Percentiles rank a stretch among this genome's conserved stretches.
These are phyloP conservation scores for Stylosanthes scabra DNA, from an alignment of 331 rosid genomes.

Conservation along the genomic window DNA sequence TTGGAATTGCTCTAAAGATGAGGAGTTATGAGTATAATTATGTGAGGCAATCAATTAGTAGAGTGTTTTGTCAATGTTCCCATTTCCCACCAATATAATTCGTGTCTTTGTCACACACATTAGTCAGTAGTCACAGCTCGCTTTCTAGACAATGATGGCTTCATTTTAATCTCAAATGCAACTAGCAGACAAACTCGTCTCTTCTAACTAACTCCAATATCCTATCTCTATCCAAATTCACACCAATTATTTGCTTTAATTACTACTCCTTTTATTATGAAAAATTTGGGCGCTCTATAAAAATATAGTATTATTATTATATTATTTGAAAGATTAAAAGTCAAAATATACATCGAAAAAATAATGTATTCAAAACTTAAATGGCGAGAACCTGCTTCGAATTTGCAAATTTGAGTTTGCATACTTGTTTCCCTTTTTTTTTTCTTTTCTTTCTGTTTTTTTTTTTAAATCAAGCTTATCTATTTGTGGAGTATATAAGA, in stretches of 20 bases:
- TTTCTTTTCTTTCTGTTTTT: too few relatives aligned
- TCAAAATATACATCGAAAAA: too few relatives aligned
- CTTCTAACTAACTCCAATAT: not conserved
- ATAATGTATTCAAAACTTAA: not conserved
- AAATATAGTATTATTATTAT: too few relatives aligned
- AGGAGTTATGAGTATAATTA: not conserved
- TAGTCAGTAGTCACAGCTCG: not conserved
- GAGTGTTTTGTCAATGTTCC: not conserved
- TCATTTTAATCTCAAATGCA: not conserved
- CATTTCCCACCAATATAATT: not conserved
- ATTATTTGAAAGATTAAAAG: too few relatives aligned
- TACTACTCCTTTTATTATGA: too few relatives aligned
- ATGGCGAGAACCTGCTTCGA: not conserved
- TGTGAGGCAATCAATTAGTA: not conserved
- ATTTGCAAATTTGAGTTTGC: not conserved
- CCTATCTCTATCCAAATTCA: too few relatives aligned
- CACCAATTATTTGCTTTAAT: too few relatives aligned
- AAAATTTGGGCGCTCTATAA: not conserved
- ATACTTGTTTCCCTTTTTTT: not conserved
- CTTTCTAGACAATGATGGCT: slow-evolving; percentile 15
- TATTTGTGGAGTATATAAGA: not conserved
- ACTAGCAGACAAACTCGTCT: not conserved
- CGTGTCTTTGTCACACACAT: not conserved
- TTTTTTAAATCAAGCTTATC: not conserved
- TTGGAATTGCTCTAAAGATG: too few relatives aligned